phyloP scores from a whole-genome alignment of 2,329 filamentous ascomycete species.

The Erysiphe neolycopersici region DNA sequence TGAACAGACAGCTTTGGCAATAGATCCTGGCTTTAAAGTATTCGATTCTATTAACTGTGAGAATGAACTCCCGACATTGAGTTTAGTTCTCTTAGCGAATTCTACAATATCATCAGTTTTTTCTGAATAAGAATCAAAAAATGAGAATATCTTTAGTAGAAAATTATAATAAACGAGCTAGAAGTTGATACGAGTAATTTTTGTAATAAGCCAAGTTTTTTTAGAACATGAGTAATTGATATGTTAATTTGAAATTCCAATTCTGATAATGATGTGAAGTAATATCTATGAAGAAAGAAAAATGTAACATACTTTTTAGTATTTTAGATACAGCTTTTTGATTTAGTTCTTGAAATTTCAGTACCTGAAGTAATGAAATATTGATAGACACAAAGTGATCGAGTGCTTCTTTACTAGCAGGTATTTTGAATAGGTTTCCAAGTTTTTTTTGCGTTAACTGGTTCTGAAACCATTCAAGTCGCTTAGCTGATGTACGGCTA shows the following conservation, averaged over 20 bases:
- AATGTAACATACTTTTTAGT: conserved; percentile 38
- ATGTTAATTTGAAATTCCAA: no score
- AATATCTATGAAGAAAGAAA: neutral
- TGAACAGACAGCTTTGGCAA: conserved; percentile 51
- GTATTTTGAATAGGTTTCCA: conserved; percentile 33
- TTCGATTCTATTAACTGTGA: conserved; percentile 30
- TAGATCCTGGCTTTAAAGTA: conserved; percentile 33
- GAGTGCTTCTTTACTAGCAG: conserved; percentile 36
- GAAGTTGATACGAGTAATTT: neutral
- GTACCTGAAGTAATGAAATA: conserved; percentile 43
- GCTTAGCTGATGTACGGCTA: conserved; percentile 35
- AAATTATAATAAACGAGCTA: no score
- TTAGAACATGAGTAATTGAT: neutral
- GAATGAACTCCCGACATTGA: conserved; percentile 39
- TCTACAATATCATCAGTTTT: conserved; percentile 20
- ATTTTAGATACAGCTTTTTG: conserved; percentile 55
- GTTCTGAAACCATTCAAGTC: conserved; percentile 42
- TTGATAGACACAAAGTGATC: conserved; percentile 46
- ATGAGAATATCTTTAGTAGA: no score
- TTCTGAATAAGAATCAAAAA: neutral
- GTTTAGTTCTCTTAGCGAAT: conserved; percentile 63
- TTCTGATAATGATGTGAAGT: neutral
- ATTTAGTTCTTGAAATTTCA: conserved; percentile 71
- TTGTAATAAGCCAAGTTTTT: neutral
- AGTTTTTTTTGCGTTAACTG: conserved; percentile 34